A percentile compares a stretch with the other conserved stretches of the same genome.
These are phyloP conservation scores for Chlorophyllum brunneum DNA, from an alignment of 768 basidiomycete genomes.

Conservation along the genomic window DNA sequence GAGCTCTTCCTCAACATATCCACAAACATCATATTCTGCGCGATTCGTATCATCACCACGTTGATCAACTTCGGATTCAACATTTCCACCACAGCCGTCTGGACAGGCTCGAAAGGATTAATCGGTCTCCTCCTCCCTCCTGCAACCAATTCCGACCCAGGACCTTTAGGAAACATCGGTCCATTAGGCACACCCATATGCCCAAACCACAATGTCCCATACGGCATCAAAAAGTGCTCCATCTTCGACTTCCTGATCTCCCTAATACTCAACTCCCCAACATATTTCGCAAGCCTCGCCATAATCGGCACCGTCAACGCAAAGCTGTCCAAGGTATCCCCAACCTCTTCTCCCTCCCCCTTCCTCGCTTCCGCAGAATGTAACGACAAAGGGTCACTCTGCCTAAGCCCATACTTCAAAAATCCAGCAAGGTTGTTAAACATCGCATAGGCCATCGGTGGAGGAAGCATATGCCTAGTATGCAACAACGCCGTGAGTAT, in stretches of 20 bases:
- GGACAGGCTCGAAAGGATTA: constrained; percentile 49
- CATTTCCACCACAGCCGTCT: constrained; percentile 41
- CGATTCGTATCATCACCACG: constrained; percentile 60
- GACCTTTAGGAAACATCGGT: constrained; percentile 57
- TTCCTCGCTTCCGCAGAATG: neutral
- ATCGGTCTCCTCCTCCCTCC: neutral
- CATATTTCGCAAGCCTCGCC: constrained; percentile 55
- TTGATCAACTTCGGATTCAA: constrained; percentile 42
- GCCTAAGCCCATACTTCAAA: constrained; percentile 49
- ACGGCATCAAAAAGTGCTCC: constrained; percentile 64
- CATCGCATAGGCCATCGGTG: constrained; percentile 57
- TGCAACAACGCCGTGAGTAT: constrained; percentile 57
- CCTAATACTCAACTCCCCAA: constrained; percentile 67
- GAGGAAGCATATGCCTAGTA: constrained; percentile 52
- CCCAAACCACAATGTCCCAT: constrained; percentile 68
- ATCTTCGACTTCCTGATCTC: constrained; percentile 72
- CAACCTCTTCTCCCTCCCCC: neutral
- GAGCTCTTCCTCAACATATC: constrained; percentile 61
- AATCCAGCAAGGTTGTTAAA: constrained; percentile 73
- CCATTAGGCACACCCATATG: constrained; percentile 44
- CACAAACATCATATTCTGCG: constrained; percentile 68
- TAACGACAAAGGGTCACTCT: constrained; percentile 27
- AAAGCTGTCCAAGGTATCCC: constrained; percentile 46
- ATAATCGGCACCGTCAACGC: constrained; percentile 55
- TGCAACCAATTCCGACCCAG: constrained; percentile 11